Conservation (phyloP, 495 filamentous ascomycete species). For the Haplographium delicatum region DNA sequence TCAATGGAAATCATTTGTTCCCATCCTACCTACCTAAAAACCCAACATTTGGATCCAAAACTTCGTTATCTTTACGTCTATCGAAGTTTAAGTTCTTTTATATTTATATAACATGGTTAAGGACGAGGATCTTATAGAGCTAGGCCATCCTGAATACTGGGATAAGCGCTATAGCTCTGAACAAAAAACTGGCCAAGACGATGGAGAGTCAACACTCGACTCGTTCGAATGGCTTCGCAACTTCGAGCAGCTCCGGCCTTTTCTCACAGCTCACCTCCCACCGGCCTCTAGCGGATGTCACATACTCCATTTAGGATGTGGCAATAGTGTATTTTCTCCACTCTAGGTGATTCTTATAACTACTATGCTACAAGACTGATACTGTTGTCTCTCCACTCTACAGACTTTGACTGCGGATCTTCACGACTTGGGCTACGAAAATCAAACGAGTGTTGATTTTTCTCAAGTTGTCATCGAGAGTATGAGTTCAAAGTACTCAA, state of each 20-base stretch:
- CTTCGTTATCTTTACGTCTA: too few relatives aligned
- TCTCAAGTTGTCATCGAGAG: constrained; percentile 44
- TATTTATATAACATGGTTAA: constrained; percentile 3
- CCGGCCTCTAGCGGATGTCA: constrained; percentile 24
- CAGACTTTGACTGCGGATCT: constrained; percentile 49
- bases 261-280: constrained; percentile 39
- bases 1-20: too few relatives aligned
- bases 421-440: constrained; percentile 39
- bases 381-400: constrained; percentile 5
- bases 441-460: constrained; percentile 56
- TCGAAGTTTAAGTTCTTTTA: too few relatives aligned
- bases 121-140: constrained; percentile 15
- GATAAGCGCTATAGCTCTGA: constrained; percentile 41
- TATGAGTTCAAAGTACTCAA: constrained; percentile 40
- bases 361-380: not conserved
- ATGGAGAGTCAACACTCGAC: constrained; percentile 17
- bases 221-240: constrained; percentile 47
- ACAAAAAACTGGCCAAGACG: constrained; percentile 19
- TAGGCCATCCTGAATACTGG: constrained; percentile 46
- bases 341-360: not conserved
- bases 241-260: constrained; percentile 43
- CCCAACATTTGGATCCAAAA: too few relatives aligned
- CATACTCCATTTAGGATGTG: constrained; percentile 54
- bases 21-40: too few relatives aligned
- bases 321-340: constrained; percentile 42